Conservation (phyloP, 257 asterid species). For the Forsythia viridissima region DNA sequence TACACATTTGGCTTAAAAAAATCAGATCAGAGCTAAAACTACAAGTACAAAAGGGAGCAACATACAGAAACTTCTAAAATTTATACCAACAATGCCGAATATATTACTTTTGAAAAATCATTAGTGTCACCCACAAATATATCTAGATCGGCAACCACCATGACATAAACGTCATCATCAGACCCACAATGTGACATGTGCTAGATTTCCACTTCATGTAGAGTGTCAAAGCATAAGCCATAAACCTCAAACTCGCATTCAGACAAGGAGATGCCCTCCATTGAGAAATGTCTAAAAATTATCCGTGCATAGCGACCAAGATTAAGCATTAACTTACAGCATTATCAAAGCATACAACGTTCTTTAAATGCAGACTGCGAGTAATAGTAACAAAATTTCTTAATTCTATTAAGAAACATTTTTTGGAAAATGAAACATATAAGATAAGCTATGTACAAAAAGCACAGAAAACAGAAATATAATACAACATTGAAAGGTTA, state of each 20-base stretch:
- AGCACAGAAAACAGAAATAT: background rate
- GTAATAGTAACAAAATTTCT: background rate
- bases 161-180: background rate
- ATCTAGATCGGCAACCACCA: slow-evolving; percentile 4
- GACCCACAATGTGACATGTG: background rate
- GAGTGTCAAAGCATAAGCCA: background rate
- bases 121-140: background rate
- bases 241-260: background rate
- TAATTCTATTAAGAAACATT: background rate
- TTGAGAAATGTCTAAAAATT: background rate
- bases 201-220: background rate
- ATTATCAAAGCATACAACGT: background rate
- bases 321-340: background rate
- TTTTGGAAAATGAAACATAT: background rate
- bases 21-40: background rate
- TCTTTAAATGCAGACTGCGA: background rate
- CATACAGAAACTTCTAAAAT: background rate
- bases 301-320: background rate
- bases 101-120: background rate
- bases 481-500: slow-evolving; percentile 4
- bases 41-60: background rate
- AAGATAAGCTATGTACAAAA: background rate
- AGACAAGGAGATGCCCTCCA: background rate
- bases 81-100: background rate
- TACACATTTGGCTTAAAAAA: background rate